These are phyloP conservation scores for Casuarina cunninghamiana DNA, from an alignment of 306 rosid species.

Conservation along the genomic window DNA sequence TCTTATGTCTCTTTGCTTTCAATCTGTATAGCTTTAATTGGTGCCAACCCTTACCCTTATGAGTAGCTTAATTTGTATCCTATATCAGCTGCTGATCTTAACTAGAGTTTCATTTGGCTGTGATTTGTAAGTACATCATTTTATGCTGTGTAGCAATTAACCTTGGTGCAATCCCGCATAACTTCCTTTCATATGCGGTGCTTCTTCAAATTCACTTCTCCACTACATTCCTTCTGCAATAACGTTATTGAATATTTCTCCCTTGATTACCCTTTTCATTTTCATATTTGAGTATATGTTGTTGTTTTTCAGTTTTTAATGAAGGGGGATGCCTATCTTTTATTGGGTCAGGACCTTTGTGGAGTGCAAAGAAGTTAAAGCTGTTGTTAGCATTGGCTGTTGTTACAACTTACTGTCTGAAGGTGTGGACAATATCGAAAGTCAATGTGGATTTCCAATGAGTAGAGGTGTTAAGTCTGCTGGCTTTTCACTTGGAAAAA, in stretches of 20 bases:
- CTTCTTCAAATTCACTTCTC: not conserved
- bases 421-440: constrained; percentile 41
- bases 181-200: not conserved
- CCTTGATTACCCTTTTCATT: not conserved
- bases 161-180: not conserved
- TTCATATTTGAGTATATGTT: not conserved
- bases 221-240: not conserved
- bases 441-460: constrained; percentile 76
- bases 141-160: not conserved
- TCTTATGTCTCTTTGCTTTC: not conserved
- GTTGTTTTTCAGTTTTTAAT: not conserved
- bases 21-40: no score
- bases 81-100: not conserved
- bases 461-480: constrained; percentile 66
- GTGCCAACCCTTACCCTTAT: no score
- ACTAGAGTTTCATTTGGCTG: not conserved
- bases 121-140: not conserved
- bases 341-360: constrained; percentile 61
- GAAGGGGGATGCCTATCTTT: not conserved
- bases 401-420: constrained; percentile 91
- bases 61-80: not conserved
- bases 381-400: constrained; percentile 87
- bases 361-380: constrained; percentile 78
- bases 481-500: constrained; percentile 72
- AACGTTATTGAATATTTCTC: not conserved